Conservation (phyloP, 2,329 filamentous ascomycete species). For the Lasiodiplodia citricola region DNA sequence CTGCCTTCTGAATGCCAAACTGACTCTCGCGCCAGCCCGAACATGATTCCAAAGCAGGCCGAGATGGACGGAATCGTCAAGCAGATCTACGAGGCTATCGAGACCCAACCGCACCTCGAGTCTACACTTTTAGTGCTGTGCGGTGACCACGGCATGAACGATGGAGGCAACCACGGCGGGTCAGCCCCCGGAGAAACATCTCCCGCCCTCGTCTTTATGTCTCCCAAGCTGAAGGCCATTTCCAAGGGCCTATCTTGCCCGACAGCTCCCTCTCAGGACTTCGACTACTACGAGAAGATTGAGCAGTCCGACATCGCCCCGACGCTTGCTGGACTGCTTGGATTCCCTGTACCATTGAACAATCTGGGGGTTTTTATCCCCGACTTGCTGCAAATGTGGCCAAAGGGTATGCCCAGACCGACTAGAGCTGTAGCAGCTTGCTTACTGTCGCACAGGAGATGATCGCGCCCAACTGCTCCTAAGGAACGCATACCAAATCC, state of each 20-base stretch:
- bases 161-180: slow-evolving; percentile 94
- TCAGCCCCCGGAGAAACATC: slow-evolving; percentile 94
- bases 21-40: slow-evolving; percentile 60
- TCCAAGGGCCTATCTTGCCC: slow-evolving; percentile 57
- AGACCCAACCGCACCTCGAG: slow-evolving; percentile 70
- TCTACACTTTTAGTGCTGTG: slow-evolving; percentile 84
- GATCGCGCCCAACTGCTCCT: slow-evolving; percentile 72
- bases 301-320: slow-evolving; percentile 95
- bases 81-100: slow-evolving; percentile 77
- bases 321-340: slow-evolving; percentile 83
- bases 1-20: slow-evolving; percentile 25
- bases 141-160: slow-evolving; percentile 99
- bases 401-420: slow-evolving; percentile 53
- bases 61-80: slow-evolving; percentile 91
- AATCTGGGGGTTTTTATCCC: slow-evolving; percentile 86
- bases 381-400: slow-evolving; percentile 80
- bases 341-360: slow-evolving; percentile 86
- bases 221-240: slow-evolving; percentile 74
- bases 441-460: slow-evolving; percentile 35
- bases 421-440: neutral
- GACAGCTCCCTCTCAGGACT: slow-evolving; percentile 67
- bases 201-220: slow-evolving; percentile 87
- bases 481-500: slow-evolving; percentile 80
- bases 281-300: slow-evolving; percentile 82
- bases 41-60: slow-evolving; percentile 90